Evolutionary conservation across 2,329 filamentous ascomycete species (phyloP).

Genomic region (Coniochaeta prunicola): DNA sequence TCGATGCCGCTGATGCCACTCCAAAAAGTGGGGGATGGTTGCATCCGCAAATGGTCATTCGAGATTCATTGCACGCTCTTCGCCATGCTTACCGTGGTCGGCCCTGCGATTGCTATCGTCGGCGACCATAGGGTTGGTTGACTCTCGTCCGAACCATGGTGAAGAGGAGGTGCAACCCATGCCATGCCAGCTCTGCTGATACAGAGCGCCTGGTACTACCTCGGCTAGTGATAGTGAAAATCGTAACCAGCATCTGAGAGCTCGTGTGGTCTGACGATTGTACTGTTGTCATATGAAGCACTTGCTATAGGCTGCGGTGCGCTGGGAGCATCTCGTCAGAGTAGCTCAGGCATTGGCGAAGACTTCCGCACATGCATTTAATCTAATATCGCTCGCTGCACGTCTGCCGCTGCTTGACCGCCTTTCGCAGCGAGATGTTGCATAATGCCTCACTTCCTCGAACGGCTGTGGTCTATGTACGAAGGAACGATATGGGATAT

Average conservation of each 20-base stretch:
- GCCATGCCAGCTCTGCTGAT: neutral
- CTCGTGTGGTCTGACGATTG: neutral
- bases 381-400: neutral
- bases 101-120: neutral
- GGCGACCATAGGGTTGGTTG: neutral
- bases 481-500: neutral
- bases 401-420: conserved; percentile 1
- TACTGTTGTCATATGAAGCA: neutral
- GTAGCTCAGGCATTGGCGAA: neutral
- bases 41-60: conserved; percentile 6
- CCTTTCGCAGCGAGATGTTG: neutral
- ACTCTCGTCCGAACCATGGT: neutral
- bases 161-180: neutral
- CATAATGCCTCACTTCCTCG: neutral
- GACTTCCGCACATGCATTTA: neutral
- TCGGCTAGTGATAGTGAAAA: neutral
- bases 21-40: conserved; percentile 7
- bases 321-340: neutral
- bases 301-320: neutral
- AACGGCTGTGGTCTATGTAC: neutral
- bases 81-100: neutral
- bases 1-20: conserved; percentile 5
- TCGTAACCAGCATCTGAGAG: neutral
- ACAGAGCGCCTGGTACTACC: neutral
- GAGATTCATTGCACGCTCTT: conserved; percentile 3